These are phyloP conservation scores for Boletellus deceptivus DNA, from an alignment of 1,284 basidiomycete species.

Conservation along the genomic window DNA sequence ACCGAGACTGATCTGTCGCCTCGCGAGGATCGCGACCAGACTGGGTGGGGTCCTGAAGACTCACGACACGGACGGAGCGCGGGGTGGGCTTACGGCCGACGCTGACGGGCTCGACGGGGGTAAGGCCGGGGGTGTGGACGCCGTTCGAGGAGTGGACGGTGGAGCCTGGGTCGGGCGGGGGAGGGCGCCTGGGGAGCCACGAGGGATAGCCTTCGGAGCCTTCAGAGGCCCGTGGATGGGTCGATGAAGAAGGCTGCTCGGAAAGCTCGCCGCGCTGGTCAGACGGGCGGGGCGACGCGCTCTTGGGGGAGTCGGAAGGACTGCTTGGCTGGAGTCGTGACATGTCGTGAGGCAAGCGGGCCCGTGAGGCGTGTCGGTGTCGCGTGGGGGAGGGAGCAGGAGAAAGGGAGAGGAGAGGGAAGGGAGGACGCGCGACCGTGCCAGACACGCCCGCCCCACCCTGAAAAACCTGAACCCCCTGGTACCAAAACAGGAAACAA, in stretches of 20 bases:
- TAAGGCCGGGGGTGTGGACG: conserved; percentile 38
- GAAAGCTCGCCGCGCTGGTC: conserved; percentile 32
- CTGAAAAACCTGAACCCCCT: conserved; percentile 37
- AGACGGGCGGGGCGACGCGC: conserved; percentile 27
- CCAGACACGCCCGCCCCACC: conserved; percentile 28
- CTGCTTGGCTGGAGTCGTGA: conserved; percentile 44
- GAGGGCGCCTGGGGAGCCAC: conserved; percentile 77
- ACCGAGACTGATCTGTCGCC: conserved; percentile 52
- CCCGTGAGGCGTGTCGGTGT: conserved; percentile 34
- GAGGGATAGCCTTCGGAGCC: conserved; percentile 73
- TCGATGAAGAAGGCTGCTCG: conserved; percentile 37
- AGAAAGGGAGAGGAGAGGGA: conserved; percentile 30
- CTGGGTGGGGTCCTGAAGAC: conserved; percentile 49
- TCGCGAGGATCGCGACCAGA: conserved; percentile 41
- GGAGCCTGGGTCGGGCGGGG: conserved; percentile 68
- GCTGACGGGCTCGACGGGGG: conserved; percentile 42
- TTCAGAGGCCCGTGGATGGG: conserved; percentile 39
- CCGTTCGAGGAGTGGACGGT: conserved; percentile 61
- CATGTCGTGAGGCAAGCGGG: conserved; percentile 42
- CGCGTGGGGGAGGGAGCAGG: conserved; percentile 31
- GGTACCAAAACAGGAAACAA: conserved; percentile 30
- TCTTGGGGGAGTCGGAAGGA: conserved; percentile 36
- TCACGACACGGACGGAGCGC: conserved; percentile 75
- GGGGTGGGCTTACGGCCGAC: conserved; percentile 73
- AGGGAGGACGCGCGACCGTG: conserved; percentile 15